A percentile compares a stretch with the other conserved stretches of the same genome.
phyloP scores from a whole-genome alignment of 371 early-diverging fungal species.

The Funneliformis caledonium region DNA sequence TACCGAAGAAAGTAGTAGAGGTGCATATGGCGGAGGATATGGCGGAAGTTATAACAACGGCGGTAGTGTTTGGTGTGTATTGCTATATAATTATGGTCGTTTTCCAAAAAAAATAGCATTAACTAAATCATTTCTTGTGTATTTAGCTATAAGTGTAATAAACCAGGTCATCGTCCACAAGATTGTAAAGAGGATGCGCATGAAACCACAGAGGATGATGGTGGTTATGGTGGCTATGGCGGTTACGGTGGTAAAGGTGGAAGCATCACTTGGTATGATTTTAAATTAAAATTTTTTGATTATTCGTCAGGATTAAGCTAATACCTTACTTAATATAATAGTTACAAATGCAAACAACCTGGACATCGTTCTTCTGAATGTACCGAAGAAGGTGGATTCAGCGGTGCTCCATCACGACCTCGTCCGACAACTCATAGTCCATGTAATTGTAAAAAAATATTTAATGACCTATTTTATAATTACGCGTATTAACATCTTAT shows the following conservation, averaged over 20 bases:
- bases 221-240: neutral
- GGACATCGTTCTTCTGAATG: constrained; percentile 30
- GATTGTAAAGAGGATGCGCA: constrained; percentile 15
- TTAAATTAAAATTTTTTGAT: too few species aligned
- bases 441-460: neutral
- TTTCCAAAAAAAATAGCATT: neutral
- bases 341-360: constrained; percentile 18
- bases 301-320: too few species aligned
- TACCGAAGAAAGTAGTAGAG: neutral
- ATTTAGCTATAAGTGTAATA: constrained; percentile 29
- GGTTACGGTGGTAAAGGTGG: neutral
- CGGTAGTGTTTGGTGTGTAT: neutral
- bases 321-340: neutral
- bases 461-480: neutral
- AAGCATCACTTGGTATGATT: too few species aligned
- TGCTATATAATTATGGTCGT: neutral
- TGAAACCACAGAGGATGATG: neutral
- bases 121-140: neutral
- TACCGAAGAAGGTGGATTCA: neutral
- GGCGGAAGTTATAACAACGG: neutral
- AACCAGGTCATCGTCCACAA: constrained; percentile 14
- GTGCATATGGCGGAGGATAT: neutral
- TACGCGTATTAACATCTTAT: neutral
- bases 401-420: neutral
- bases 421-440: neutral